Base-by-base conservation (phyloP, 2,329 filamentous ascomycete genomes). In the Knufia fluminis region DNA sequence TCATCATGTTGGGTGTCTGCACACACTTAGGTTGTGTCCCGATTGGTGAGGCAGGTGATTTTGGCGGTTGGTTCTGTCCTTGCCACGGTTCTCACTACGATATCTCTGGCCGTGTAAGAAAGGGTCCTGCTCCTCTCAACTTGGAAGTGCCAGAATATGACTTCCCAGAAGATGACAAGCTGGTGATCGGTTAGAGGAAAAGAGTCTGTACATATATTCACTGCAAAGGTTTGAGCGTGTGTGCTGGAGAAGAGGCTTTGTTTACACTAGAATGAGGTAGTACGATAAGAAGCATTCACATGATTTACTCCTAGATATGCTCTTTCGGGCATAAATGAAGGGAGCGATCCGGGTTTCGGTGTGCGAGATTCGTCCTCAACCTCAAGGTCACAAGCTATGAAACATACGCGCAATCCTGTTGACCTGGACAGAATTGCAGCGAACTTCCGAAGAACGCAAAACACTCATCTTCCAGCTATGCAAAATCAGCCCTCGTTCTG, bases 31-130 rank as follows among this genome's bases (percentile, higher is more conserved):
- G 92, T 74, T 98, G 92, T 80, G 92, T 98, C 62, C 92, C 92
- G 67, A 98, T 98, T 65, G 92, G 94, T 66, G 92, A 98, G 78
- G 88, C 92, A 58, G 92, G 92, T 70, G 94, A 98, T 73, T 98
- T 77, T 66, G 92, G 92, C 69, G 92, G 92, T 68, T 98, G 92
- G 92, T 98, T 98, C 85, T 98, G 92, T 79, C 92, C 92, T 59
- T 98, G 92, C 86, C 92, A 98, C 81, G 92, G 92, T 72, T 96
- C 90, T 62, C 92, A 98, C 79, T 98, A 98, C 82, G 92, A 98
- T 71, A 97, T 98, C 71, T 97, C 90, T 58, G 92, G 92, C 70
- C 89, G 92, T 73, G 87, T 95, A 80, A 84, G 92, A 77, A 96
- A 87, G 80, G 92, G 92, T 60, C 92, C 92, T 57, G 92, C 92